phyloP scores from a whole-genome alignment of 192 early-diverging fungal species.

The Dispira simplex region DNA sequence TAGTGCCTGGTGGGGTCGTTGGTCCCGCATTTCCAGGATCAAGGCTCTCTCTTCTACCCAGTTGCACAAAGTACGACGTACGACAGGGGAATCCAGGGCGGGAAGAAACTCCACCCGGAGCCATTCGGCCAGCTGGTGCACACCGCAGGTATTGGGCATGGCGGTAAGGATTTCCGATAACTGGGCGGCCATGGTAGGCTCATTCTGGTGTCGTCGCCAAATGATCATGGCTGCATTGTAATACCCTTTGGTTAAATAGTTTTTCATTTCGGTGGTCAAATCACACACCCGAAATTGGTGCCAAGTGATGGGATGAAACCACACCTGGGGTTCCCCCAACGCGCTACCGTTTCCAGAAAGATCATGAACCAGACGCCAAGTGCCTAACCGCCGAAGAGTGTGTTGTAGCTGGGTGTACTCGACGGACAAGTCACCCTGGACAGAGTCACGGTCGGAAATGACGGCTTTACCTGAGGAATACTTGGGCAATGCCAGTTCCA shows the following conservation, averaged over 20 bases:
- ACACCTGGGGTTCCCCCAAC: neutral
- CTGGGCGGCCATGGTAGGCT: constrained; percentile 13
- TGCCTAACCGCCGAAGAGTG: constrained; percentile 21
- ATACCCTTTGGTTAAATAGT: constrained; percentile 26
- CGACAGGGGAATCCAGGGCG: constrained; percentile 13
- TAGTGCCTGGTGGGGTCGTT: constrained; percentile 27
- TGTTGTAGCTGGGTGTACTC: constrained; percentile 10
- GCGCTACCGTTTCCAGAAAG: neutral
- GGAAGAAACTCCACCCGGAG: constrained; percentile 35
- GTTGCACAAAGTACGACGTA: constrained; percentile 20
- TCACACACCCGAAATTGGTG: constrained; percentile 26
- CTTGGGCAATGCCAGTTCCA: constrained; percentile 2
- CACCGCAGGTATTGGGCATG: constrained; percentile 30
- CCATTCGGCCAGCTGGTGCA: constrained; percentile 25
- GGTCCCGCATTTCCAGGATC: constrained; percentile 22
- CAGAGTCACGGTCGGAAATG: neutral
- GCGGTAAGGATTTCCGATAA: constrained; percentile 24
- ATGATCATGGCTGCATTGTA: constrained; percentile 21
- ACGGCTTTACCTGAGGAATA: constrained; percentile 1
- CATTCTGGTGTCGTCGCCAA: constrained; percentile 35
- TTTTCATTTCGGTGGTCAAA: constrained; percentile 22
- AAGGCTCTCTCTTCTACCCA: constrained; percentile 39
- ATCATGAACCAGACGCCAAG: constrained; percentile 18
- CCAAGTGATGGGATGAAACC: constrained; percentile 26
- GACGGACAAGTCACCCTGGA: neutral